A percentile compares a stretch with the other conserved stretches of the same genome.
These are phyloP conservation scores for Astragalus glycyphyllos DNA, from an alignment of 306 rosid genomes.

Conservation along the genomic window DNA sequence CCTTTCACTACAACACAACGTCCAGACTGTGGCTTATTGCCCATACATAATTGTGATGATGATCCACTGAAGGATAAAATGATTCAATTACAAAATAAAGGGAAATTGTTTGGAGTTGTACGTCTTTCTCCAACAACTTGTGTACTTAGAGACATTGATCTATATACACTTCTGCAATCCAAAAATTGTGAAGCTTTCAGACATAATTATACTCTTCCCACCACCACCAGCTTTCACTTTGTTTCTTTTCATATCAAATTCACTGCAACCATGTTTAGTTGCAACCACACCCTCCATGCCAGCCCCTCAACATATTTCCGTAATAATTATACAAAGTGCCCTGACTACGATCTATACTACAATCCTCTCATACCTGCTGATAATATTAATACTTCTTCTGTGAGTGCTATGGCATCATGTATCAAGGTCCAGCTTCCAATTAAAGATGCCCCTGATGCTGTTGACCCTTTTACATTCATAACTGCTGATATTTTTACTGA, in stretches of 20 bases:
- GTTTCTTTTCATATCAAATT: background rate
- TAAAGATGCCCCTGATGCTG: constrained; percentile 28
- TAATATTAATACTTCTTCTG: background rate
- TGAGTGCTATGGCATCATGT: constrained; percentile 23
- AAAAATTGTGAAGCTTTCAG: constrained; percentile 41
- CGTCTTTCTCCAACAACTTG: rapidly evolving
- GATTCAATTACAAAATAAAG: constrained; percentile 33
- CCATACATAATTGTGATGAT: constrained; percentile 30
- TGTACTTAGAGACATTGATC: constrained; percentile 25
- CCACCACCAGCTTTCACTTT: background rate
- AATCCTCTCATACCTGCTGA: rapidly evolving
- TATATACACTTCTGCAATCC: background rate
- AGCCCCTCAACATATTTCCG: background rate
- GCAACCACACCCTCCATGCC: constrained; percentile 37
- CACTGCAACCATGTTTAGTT: constrained; percentile 14
- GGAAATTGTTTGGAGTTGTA: constrained; percentile 9
- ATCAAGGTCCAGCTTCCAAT: constrained; percentile 45
- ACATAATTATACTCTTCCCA: constrained; percentile 39
- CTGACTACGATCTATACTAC: constrained; percentile 30
- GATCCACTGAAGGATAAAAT: rapidly evolving
- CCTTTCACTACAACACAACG: constrained; percentile 41
- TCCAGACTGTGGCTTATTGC: constrained; percentile 46
- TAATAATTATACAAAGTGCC: background rate
- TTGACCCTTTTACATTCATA: constrained; percentile 14
- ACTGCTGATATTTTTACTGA: background rate